These are phyloP conservation scores for Saturnispora hagleri DNA, from an alignment of 805 yeast genomes.

Conservation along the genomic window DNA sequence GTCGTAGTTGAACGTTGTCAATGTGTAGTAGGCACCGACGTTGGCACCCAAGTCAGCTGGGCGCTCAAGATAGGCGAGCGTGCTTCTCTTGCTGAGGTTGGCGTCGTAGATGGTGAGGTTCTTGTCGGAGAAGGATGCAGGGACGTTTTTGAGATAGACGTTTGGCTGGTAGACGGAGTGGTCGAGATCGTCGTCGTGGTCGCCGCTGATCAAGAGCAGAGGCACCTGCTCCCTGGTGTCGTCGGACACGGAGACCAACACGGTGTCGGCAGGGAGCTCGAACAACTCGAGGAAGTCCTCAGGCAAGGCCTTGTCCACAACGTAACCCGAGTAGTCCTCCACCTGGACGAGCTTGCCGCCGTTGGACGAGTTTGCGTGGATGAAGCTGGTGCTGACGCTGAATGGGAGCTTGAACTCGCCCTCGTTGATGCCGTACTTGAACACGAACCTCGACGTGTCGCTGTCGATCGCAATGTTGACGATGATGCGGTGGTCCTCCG, in stretches of 20 bases:
- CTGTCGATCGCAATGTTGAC: conserved; percentile 7
- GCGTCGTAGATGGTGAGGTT: background rate
- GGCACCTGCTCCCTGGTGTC: background rate
- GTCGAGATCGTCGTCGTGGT: background rate
- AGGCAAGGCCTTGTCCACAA: conserved; percentile 18
- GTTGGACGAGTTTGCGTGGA: conserved; percentile 12
- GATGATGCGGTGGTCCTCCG: conserved; percentile 11
- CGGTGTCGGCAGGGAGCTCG: background rate
- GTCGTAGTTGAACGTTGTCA: background rate
- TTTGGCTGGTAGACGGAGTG: background rate
- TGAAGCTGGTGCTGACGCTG: conserved; percentile 14
- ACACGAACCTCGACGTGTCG: conserved; percentile 12
- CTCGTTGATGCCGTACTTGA: conserved; percentile 13
- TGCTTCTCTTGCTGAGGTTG: background rate
- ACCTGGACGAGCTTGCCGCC: conserved; percentile 7
- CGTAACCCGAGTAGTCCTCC: conserved; percentile 19
- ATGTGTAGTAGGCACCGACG: background rate
- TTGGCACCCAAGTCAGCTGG: background rate
- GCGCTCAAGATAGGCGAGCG: background rate
- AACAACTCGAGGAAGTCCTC: background rate
- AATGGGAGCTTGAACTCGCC: conserved; percentile 16
- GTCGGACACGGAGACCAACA: background rate
- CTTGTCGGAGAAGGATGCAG: background rate
- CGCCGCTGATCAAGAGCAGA: background rate
- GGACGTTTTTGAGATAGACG: background rate